phyloP scores from a whole-genome alignment of 352 stramenopile genomes.

The Peronospora farinosa region DNA sequence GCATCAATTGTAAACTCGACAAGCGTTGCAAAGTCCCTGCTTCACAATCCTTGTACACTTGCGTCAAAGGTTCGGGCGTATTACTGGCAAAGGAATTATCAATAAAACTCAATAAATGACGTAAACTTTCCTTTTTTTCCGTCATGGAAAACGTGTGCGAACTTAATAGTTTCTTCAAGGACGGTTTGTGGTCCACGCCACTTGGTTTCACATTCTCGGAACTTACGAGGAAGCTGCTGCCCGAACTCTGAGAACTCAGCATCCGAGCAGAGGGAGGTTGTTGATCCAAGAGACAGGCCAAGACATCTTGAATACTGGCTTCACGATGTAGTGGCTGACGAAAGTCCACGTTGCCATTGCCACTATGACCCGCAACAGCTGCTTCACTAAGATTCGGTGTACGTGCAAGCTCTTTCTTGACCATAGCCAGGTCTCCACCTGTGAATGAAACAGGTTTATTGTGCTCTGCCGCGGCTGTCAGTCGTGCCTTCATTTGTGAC shows the following conservation, averaged over 20 bases:
- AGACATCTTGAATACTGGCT: constrained; percentile 71
- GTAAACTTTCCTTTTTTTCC: constrained; percentile 83
- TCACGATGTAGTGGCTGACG: constrained; percentile 58
- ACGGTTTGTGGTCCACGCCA: constrained; percentile 38
- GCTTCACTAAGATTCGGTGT: constrained; percentile 22
- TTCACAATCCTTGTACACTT: constrained; percentile 77
- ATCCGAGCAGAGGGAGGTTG: constrained; percentile 42
- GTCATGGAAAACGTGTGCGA: constrained; percentile 80
- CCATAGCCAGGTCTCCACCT: constrained; percentile 31
- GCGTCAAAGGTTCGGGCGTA: constrained; percentile 63
- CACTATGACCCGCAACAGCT: not conserved
- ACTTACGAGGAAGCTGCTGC: constrained; percentile 48
- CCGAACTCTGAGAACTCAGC: constrained; percentile 35
- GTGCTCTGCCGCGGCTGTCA: constrained; percentile 46
- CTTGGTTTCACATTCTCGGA: constrained; percentile 33
- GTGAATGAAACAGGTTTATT: constrained; percentile 31
- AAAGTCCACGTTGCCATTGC: constrained; percentile 28
- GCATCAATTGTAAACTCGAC: constrained; percentile 77
- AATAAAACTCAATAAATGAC: constrained; percentile 76
- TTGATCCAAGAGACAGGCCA: constrained; percentile 70
- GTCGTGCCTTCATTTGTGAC: constrained; percentile 69
- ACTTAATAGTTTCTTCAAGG: constrained; percentile 75
- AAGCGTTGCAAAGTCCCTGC: constrained; percentile 62
- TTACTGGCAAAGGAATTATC: constrained; percentile 77
- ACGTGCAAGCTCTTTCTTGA: constrained; percentile 37